Percentiles rank a stretch among this genome's conserved stretches.
Conservation (phyloP, 768 basidiomycete species). For the Tulasnella sp. region DNA sequence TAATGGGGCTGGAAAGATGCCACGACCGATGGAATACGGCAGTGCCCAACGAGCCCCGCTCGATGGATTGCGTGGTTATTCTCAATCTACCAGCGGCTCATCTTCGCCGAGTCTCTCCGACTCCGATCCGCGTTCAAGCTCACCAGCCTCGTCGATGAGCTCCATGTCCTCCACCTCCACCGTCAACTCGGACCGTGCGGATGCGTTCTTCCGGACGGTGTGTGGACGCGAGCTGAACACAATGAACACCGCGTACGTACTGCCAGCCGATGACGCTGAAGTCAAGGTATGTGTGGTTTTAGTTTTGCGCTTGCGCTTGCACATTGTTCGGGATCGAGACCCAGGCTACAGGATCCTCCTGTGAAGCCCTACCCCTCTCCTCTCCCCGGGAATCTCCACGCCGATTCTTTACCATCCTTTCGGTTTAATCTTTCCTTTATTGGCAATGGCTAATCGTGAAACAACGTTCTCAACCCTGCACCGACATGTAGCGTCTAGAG, state of each 20-base stretch:
- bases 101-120: constrained; percentile 13
- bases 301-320: not conserved
- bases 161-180: constrained; percentile 15
- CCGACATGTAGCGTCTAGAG: constrained; percentile 49
- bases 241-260: constrained; percentile 46
- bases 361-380: too few relatives aligned
- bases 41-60: not conserved
- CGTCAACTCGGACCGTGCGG: constrained; percentile 17
- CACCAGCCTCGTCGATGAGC: not conserved
- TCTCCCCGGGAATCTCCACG: not conserved
- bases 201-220: constrained; percentile 41
- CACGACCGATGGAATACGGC: not conserved
- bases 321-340: too few relatives aligned
- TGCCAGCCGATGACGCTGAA: constrained; percentile 60
- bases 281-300: constrained; percentile 43
- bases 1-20: too few relatives aligned
- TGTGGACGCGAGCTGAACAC: constrained; percentile 47
- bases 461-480: too few relatives aligned
- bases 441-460: not conserved
- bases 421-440: not conserved
- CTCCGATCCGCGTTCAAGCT: constrained; percentile 14
- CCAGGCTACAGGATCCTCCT: too few relatives aligned
- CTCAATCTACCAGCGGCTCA: constrained; percentile 14
- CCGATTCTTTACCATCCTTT: not conserved
- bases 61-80: not conserved